Evolutionary conservation across 352 stramenopile species (phyloP), one percentile per base, ranked within the genome.

Genomic region (Globisporangium takayamanum): DNA sequence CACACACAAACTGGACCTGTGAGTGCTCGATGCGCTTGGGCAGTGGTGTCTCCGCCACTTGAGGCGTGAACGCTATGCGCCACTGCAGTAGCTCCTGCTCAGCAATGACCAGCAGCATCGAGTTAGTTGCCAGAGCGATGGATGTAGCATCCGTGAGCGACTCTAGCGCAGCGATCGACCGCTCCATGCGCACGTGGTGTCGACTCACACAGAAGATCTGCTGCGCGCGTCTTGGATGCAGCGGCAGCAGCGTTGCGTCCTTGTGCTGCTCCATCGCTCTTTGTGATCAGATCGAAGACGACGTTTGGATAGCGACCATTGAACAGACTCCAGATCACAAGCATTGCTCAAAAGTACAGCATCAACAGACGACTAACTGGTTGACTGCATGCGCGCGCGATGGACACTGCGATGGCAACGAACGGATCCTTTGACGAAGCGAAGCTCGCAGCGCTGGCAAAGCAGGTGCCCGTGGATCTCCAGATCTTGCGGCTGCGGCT

Each of bases 401-500:
- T 22, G 22, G 22, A 22, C 22, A 22, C 22, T 22, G 22, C 22
- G 5, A 57, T 61, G 36, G 28, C 55, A 16, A 12, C 50, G 3
- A 41, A 2, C 3, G 67, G 62, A 22, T 5, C 26, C 15, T 70
- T 80, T 30, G 57, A 72, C 15, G 4, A 2, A 0, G 48, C 58
- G 2, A 28, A 42, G 3, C 50, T 78, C 12, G n/a, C 20, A 5
- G n/a, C 15, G 30, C 28, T 78, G 15, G 50, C 59, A n/a, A 30
- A 5, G 12, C 25, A 57, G 14, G 16, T 73, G 5, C 63, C 68
- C 5, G 36, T 20, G 1, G 47, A 63, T 26, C 47, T 74, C 6
- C 57, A 67, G 20, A 53, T 87, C 26, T 51, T 82, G 15, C 67
- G 78, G 0, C 68, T 88, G 53, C 71, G 78, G 3, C 58, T 85